Percentiles rank a stretch among this genome's conserved stretches.
These are phyloP conservation scores for Aspergillus bridgeri DNA, from an alignment of 495 filamentous ascomycete species.

Conservation along the genomic window DNA sequence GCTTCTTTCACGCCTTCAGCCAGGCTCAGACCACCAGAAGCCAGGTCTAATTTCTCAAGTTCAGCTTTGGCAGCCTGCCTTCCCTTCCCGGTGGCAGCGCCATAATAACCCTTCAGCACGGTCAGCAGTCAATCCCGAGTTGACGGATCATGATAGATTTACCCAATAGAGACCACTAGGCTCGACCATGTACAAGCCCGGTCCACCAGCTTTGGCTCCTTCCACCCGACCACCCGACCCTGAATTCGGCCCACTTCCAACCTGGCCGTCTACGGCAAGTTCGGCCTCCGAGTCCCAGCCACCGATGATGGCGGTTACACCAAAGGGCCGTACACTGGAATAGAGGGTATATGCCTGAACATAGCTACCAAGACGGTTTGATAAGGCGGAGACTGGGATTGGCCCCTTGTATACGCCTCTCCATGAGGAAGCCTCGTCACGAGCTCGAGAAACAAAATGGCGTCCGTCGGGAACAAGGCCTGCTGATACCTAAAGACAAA, in stretches of 20 bases:
- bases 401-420: slow-evolving; percentile 86
- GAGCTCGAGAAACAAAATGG: slow-evolving; percentile 89
- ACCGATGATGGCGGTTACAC: slow-evolving; percentile 89
- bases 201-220: slow-evolving; percentile 76
- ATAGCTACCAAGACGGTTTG: slow-evolving; percentile 88
- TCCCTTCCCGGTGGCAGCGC: slow-evolving; percentile 94
- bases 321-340: slow-evolving; percentile 92
- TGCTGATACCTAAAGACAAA: slow-evolving; percentile 68
- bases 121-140: slow-evolving; percentile 15
- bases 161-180: slow-evolving; percentile 95
- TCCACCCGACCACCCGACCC: slow-evolving; percentile 78
- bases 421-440: slow-evolving; percentile 89
- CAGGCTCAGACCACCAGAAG: slow-evolving; percentile 69
- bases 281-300: slow-evolving; percentile 88
- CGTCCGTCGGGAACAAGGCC: slow-evolving; percentile 92
- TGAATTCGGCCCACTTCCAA: slow-evolving; percentile 70
- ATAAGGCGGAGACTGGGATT: slow-evolving; percentile 80
- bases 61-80: slow-evolving; percentile 95
- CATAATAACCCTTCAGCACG: slow-evolving; percentile 76
- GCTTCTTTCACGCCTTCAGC: slow-evolving; percentile 92
- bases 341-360: slow-evolving; percentile 97
- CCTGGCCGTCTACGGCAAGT: slow-evolving; percentile 77
- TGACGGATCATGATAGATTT: slow-evolving; percentile 19
- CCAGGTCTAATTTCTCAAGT: slow-evolving; percentile 94
- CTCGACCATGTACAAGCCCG: slow-evolving; percentile 97